Evolutionary conservation across 1,139 yeast species (phyloP).

Genomic region (Citeromyces hawaiiensis): DNA sequence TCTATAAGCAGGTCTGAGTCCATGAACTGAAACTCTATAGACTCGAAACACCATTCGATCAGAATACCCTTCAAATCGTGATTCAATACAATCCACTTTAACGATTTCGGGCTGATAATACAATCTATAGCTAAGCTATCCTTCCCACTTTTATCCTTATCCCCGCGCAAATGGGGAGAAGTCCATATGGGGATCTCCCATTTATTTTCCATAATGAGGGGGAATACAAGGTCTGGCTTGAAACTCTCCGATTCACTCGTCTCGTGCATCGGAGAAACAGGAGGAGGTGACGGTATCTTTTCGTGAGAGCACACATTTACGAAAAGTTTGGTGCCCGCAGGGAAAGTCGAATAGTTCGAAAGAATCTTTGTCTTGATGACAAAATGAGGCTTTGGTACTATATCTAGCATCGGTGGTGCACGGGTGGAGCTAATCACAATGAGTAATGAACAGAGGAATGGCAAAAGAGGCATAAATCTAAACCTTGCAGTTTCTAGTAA

Average conservation of each 20-base stretch:
- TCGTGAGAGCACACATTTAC: slow-evolving; percentile 60
- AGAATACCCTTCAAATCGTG: slow-evolving; percentile 31
- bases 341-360: slow-evolving; percentile 14
- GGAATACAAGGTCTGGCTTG: slow-evolving; percentile 44
- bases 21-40: slow-evolving; percentile 39
- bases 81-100: slow-evolving; percentile 49
- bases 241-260: slow-evolving; percentile 22
- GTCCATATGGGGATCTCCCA: slow-evolving; percentile 83
- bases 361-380: slow-evolving; percentile 49
- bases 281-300: slow-evolving; percentile 44
- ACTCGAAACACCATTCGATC: slow-evolving; percentile 55
- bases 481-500: not conserved
- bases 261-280: slow-evolving; percentile 13
- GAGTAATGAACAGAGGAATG: slow-evolving; percentile 2
- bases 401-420: slow-evolving; percentile 4
- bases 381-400: slow-evolving; percentile 44
- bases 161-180: slow-evolving; percentile 34
- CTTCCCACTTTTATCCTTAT: slow-evolving; percentile 57
- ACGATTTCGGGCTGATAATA: slow-evolving; percentile 47
- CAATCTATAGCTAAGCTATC: slow-evolving; percentile 63
- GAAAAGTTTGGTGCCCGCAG: slow-evolving; percentile 50
- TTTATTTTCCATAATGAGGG: slow-evolving; percentile 52
- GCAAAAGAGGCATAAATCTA: not conserved
- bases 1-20: slow-evolving; percentile 25
- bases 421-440: not conserved